Base-by-base conservation (phyloP, 2,329 filamentous ascomycete genomes). In the Neofusicoccum laricinum region DNA sequence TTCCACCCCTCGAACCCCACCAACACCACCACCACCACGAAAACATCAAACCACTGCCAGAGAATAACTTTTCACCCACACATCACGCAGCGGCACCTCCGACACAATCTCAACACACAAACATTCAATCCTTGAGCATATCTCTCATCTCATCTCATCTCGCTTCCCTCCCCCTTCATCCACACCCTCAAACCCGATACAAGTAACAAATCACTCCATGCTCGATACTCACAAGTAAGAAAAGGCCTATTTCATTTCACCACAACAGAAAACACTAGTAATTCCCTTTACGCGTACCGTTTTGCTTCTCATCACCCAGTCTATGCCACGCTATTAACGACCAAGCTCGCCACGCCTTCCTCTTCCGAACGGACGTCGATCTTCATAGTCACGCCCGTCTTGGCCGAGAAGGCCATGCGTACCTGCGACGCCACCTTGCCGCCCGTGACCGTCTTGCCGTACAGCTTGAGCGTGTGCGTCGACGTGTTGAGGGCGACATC, bases 331-430 rank as follows among this genome's bases (percentile, higher is more conserved):
- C 92, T 93, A 69, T 88, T 91, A 75, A 97, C 86, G 66, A 98
- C 87, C 77, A 96, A 83, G 66, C 88, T 85, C 67, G 95, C 93
- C 73, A 99, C 88, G 64, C 92, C 92, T 75, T 95, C 92, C 79
- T 99, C 95, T 78, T 99, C 95, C 76, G 90, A 91, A 75, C 95
- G 86, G 66, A 94, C 91, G 61, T 90, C 91, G 71, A 99, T 92
- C 86, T 98, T 98, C 73, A 94, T 96, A 65, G 95, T 97, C 30
- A 98, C 93, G 61, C 95, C 95, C 57, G 89, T 90, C 85, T 96
- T 97, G 72, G 90, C 88, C 67, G 92, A 96, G 80, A 88, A 97
- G 0, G 93, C 95, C 93, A 99, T 97, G 78, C 93, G 87, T 68
- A 98, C 88, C 69, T 87, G 89, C 66, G 90, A 91, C 64, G 93